Percentiles rank a stretch among this genome's conserved stretches.
Conservation (phyloP, 805 yeast species). For the Candida alai region DNA sequence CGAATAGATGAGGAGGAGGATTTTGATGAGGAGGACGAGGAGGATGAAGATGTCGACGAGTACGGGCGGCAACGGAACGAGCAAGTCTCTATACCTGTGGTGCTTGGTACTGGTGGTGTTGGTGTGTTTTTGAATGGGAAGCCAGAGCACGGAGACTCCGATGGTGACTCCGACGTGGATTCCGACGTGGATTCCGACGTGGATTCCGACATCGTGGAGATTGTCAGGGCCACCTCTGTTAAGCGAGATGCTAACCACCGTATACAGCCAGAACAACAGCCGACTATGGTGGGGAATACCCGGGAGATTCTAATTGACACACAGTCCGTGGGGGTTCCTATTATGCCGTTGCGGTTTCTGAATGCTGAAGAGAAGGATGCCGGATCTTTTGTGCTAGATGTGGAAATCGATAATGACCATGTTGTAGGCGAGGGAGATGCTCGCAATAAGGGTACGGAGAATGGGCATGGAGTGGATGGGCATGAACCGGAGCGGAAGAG, state of each 20-base stretch:
- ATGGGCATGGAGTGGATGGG: too few species aligned
- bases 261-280: slow-evolving; percentile 10
- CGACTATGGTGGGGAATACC: too few species aligned
- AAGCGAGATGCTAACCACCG: slow-evolving; percentile 23
- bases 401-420: slow-evolving; percentile 22
- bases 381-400: slow-evolving; percentile 32
- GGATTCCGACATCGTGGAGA: slow-evolving; percentile 45
- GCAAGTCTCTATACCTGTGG: neutral
- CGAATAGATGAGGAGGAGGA: slow-evolving; percentile 44
- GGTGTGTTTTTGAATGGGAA: neutral
- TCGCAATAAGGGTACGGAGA: too few species aligned
- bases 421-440: too few species aligned
- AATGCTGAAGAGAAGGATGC: slow-evolving; percentile 2
- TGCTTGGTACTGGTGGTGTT: neutral
- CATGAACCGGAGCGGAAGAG: too few species aligned
- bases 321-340: slow-evolving; percentile 4
- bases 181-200: slow-evolving; percentile 35
- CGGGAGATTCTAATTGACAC: neutral
- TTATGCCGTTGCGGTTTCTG: slow-evolving; percentile 1
- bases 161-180: slow-evolving; percentile 14
- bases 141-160: neutral
- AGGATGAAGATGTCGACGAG: slow-evolving; percentile 20
- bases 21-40: slow-evolving; percentile 24
- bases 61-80: slow-evolving; percentile 1
- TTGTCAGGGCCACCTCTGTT: slow-evolving; percentile 37